Evolutionary conservation across 1,284 basidiomycete genomes (phyloP).

Genomic region (Pulchroboletus neoregius): DNA sequence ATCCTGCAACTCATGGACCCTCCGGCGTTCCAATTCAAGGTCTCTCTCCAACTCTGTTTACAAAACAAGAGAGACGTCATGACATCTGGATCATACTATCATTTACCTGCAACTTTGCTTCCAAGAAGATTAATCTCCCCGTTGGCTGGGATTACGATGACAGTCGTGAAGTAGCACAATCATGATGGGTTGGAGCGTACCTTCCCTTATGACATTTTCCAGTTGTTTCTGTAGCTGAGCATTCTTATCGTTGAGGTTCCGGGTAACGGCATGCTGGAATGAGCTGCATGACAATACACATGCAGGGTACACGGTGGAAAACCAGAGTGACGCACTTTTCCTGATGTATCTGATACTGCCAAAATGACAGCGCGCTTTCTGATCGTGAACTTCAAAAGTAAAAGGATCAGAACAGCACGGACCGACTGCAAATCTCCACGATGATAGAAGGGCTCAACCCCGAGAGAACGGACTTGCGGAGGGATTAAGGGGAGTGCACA

Average conservation of each 20-base stretch:
- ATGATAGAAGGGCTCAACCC: slow-evolving; percentile 70
- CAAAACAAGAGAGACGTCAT: slow-evolving; percentile 4
- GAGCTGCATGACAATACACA: slow-evolving; percentile 43
- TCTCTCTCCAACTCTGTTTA: slow-evolving; percentile 68
- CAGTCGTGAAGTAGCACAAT: slow-evolving; percentile 1
- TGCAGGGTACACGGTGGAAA: not conserved
- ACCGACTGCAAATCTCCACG: slow-evolving; percentile 77
- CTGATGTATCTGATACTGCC: slow-evolving; percentile 84
- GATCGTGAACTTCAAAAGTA: slow-evolving; percentile 10
- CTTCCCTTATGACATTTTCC: slow-evolving; percentile 77
- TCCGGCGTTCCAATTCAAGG: slow-evolving; percentile 72
- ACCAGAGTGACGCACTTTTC: slow-evolving; percentile 52
- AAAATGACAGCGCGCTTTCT: slow-evolving; percentile 74
- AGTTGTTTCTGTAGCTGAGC: slow-evolving; percentile 76
- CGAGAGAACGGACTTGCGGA: slow-evolving; percentile 71
- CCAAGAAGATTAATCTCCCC: slow-evolving; percentile 69
- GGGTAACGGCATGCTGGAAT: slow-evolving; percentile 75
- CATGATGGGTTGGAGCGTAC: slow-evolving; percentile 33
- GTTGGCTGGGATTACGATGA: slow-evolving; percentile 49
- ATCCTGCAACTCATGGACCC: slow-evolving; percentile 69
- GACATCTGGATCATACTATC: not conserved
- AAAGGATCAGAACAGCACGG: slow-evolving; percentile 15
- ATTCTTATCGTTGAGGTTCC: slow-evolving; percentile 75
- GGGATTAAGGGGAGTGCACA: slow-evolving; percentile 10
- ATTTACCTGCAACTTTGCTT: slow-evolving; percentile 58